These are phyloP conservation scores for Xylariaceae sp. DNA, from an alignment of 2,329 filamentous ascomycete species.

Conservation along the genomic window DNA sequence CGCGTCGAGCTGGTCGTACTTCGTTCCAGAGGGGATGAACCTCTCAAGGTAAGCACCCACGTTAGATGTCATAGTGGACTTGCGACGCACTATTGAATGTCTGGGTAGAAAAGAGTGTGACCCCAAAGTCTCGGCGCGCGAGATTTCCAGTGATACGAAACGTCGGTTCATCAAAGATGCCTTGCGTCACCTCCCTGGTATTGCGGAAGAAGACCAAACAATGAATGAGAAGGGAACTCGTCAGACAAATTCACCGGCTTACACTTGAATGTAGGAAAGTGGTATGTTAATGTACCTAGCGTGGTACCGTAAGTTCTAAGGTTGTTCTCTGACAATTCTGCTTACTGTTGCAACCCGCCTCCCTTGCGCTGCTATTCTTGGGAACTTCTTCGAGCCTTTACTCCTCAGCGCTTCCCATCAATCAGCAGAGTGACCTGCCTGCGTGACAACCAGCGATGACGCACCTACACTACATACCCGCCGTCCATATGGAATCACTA, in stretches of 20 bases:
- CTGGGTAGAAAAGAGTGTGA: conserved; percentile 14
- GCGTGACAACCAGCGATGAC: no score
- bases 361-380: neutral
- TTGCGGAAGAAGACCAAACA: neutral
- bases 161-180: conserved; percentile 20
- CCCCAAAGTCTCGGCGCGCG: conserved; percentile 19
- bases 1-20: conserved; percentile 19
- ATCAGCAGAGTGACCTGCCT: neutral
- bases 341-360: neutral
- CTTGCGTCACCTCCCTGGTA: neutral
- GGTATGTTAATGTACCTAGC: neutral
- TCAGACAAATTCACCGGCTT: neutral
- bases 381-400: neutral
- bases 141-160: conserved; percentile 17
- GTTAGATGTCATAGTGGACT: conserved; percentile 16
- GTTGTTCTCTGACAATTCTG: neutral
- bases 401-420: neutral
- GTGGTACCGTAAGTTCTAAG: neutral
- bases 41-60: conserved; percentile 19
- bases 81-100: neutral
- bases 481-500: no score
- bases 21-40: conserved; percentile 11
- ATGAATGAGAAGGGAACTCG: neutral
- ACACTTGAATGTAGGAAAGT: neutral
- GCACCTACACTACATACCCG: no score